A percentile compares a stretch with the other conserved stretches of the same genome.
phyloP scores from a whole-genome alignment of 805 yeast species.

The Teunomyces stri region DNA sequence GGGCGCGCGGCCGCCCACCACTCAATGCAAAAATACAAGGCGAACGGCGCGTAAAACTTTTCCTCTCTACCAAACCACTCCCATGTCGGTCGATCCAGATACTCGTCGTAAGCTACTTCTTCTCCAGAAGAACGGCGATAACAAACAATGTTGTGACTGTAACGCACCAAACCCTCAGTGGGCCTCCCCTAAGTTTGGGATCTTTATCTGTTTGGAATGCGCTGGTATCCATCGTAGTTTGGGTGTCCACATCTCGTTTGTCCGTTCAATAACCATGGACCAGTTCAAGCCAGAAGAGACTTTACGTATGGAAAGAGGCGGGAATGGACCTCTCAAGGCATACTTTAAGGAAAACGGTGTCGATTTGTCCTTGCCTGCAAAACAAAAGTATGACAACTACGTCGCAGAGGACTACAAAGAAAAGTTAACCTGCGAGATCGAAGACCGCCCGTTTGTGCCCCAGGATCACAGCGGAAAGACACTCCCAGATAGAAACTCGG shows the following conservation, averaged over 20 bases:
- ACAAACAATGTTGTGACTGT: constrained; percentile 92
- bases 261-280: constrained; percentile 96
- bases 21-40: neutral
- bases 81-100: constrained; percentile 87
- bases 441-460: constrained; percentile 67
- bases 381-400: constrained; percentile 77
- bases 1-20: neutral
- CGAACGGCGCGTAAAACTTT: constrained; percentile 2
- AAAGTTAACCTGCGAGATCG: constrained; percentile 69
- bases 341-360: constrained; percentile 75
- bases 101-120: constrained; percentile 74
- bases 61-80: constrained; percentile 2
- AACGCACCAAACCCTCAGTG: constrained; percentile 96
- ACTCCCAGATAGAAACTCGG: constrained; percentile 28
- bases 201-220: constrained; percentile 95
- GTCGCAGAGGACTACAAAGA: constrained; percentile 95
- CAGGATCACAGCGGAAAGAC: constrained; percentile 55
- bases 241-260: constrained; percentile 96
- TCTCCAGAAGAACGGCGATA: constrained; percentile 77
- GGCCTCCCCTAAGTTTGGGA: constrained; percentile 98
- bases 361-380: constrained; percentile 60
- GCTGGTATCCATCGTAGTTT: constrained; percentile 95
- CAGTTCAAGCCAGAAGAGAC: constrained; percentile 94
- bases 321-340: constrained; percentile 70
- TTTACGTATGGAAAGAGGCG: constrained; percentile 89